A percentile compares a stretch with the other conserved stretches of the same genome.
Evolutionary conservation across 2,329 filamentous ascomycete genomes (phyloP).

Genomic region (Anisogramma anomala): DNA sequence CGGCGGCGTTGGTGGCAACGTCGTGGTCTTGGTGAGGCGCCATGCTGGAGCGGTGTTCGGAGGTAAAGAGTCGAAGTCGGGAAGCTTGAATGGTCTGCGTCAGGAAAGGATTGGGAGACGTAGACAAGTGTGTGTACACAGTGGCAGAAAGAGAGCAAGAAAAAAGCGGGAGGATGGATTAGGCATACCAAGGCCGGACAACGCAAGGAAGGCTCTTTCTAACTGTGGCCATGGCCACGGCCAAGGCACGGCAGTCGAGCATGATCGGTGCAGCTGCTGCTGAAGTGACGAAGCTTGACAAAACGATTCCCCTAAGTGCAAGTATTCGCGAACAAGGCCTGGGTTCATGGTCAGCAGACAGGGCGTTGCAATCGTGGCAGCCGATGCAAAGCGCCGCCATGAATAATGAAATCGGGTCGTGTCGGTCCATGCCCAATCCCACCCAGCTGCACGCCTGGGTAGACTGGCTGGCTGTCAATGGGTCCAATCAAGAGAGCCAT

Average conservation of each 20-base stretch:
- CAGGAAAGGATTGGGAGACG: not conserved
- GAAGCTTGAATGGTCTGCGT: no score
- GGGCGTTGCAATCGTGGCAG: not conserved
- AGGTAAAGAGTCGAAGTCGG: not conserved
- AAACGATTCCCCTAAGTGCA: conserved; percentile 48
- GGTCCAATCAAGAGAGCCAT: no score
- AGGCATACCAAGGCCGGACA: not conserved
- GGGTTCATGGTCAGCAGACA: conserved; percentile 12
- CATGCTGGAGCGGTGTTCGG: conserved; percentile 30
- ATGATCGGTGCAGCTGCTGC: not conserved
- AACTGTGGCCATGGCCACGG: not conserved
- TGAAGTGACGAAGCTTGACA: not conserved
- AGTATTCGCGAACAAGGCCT: conserved; percentile 27
- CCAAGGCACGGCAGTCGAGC: not conserved
- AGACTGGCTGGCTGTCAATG: no score
- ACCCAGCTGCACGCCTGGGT: no score
- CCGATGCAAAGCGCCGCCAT: conserved; percentile 14
- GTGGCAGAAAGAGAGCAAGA: no score
- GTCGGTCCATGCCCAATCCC: no score
- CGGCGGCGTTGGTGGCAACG: conserved; percentile 26
- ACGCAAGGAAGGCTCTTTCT: not conserved
- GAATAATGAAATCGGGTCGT: conserved; percentile 6
- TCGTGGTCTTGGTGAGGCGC: conserved; percentile 44
- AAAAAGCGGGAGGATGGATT: not conserved
- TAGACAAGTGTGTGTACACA: not conserved